Evolutionary conservation across 805 yeast species (phyloP), one percentile per base, ranked within the genome.

Genomic region (Komagataella kurtzmanii): DNA sequence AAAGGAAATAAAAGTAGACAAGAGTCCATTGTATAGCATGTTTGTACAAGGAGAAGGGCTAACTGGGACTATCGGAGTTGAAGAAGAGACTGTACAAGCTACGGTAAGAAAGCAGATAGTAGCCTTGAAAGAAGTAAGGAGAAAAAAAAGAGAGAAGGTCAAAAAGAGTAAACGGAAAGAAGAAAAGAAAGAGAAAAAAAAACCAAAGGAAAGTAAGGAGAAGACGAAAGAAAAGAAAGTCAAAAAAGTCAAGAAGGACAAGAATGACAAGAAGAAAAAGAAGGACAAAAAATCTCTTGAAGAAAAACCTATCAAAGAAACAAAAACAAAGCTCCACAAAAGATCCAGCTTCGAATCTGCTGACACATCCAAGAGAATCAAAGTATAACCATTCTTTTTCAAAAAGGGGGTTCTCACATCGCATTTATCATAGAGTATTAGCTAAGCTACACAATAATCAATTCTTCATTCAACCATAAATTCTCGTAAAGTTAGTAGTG

Each of bases 1-100:
- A 55, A 77, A 76, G 45, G 71, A 69, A 47, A 69, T 69, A 46
- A 73, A 72, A 2, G 77, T 73, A 6, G 66, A 67, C 49, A 70
- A 70, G 40, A 83, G 93, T 4, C 95, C 96, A 1, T 68, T 93
- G 52, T 93, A 91, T 60, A 69, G 79, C 54, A 81, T 84, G 87
- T 91, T 91, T 71, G 95, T 89, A 1, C 76, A 78, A 57, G 99
- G 98, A 0, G 91, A 85, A 57, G 85, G 93, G 1, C 66, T 91
- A 52, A 75, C 77, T 45, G 98, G 97, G 1, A 85, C 96, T 0
- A 77, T 79, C 3, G 82, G 54, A 55, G 52, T 53, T 19, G 49
- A 47, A 53, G 49, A 47, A 45, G 47, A 46, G 40, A 50, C 14
- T 24, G 45, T 19, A 52, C 58, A 18, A n/a, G 46, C 17, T 7